These are phyloP conservation scores for Hyaloperonospora brassicae DNA, from an alignment of 352 stramenopile genomes.

Conservation along the genomic window DNA sequence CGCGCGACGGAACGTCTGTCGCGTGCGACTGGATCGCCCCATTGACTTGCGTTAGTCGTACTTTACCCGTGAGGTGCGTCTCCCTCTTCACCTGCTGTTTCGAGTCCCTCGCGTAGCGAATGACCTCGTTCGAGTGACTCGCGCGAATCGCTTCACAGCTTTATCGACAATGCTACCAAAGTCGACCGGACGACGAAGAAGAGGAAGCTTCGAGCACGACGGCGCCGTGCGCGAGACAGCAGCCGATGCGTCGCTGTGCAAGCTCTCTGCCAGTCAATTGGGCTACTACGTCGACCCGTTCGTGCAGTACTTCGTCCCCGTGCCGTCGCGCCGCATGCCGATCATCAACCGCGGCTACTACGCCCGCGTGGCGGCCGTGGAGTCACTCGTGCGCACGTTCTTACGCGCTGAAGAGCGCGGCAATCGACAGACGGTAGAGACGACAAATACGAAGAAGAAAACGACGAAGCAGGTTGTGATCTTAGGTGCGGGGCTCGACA, in stretches of 20 bases:
- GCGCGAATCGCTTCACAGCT: too few species aligned
- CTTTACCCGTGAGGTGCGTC: too few species aligned
- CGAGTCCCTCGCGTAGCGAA: too few species aligned
- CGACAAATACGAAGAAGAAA: too few species aligned
- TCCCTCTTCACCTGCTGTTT: too few species aligned
- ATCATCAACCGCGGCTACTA: conserved; percentile 88
- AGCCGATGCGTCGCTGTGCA: conserved; percentile 76
- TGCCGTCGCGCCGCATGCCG: conserved; percentile 74
- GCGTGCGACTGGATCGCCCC: too few species aligned
- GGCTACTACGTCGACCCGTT: conserved; percentile 79
- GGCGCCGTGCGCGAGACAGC: conserved; percentile 73
- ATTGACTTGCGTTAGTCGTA: too few species aligned
- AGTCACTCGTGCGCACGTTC: conserved; percentile 65
- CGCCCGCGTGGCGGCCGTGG: conserved; percentile 63
- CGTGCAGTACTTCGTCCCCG: conserved; percentile 76
- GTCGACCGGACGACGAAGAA: too few species aligned
- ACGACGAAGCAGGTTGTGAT: conserved; percentile 71
- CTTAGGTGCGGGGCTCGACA: conserved; percentile 73
- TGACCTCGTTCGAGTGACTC: too few species aligned
- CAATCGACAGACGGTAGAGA: not conserved
- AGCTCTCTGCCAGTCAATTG: conserved; percentile 65
- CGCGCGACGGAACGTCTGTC: too few species aligned
- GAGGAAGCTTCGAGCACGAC: conserved; percentile 36
- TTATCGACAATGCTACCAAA: too few species aligned
- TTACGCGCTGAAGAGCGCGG: conserved; percentile 17